Percentiles rank a stretch among this genome's conserved stretches.
phyloP scores from a whole-genome alignment of 2,329 filamentous ascomycete species.

The Fusarium globosum region DNA sequence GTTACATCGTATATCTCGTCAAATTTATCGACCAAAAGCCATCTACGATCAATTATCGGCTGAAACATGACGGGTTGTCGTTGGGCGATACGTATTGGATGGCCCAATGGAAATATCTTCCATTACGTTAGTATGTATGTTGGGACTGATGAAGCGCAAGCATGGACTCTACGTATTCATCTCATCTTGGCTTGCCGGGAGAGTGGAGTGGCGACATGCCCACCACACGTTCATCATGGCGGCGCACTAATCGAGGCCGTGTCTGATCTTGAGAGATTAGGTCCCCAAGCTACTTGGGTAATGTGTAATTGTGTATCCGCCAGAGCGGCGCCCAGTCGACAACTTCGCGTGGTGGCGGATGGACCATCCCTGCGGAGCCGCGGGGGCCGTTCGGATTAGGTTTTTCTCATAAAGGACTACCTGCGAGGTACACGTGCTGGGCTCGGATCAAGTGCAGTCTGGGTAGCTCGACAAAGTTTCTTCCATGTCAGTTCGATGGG shows the following conservation, averaged over 20 bases:
- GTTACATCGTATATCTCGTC: constrained; percentile 11
- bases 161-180: constrained; percentile 26
- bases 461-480: constrained; percentile 4
- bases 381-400: constrained; percentile 30
- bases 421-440: constrained; percentile 14
- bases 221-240: constrained; percentile 28
- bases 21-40: constrained; percentile 13
- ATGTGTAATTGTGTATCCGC: constrained; percentile 38
- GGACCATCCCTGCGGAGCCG: constrained; percentile 36
- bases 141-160: not conserved
- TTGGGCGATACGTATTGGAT: constrained; percentile 10
- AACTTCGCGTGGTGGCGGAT: constrained; percentile 44
- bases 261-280: constrained; percentile 47
- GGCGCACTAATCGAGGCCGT: constrained; percentile 44
- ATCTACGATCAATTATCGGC: constrained; percentile 20
- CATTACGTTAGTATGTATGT: not conserved
- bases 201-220: constrained; percentile 25
- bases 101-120: not conserved
- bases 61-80: constrained; percentile 19
- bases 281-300: constrained; percentile 38
- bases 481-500: constrained; percentile 13
- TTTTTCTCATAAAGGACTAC: constrained; percentile 11
- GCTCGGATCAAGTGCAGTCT: not conserved
- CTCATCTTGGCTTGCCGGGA: constrained; percentile 24
- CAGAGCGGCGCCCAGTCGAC: constrained; percentile 41